Evolutionary conservation across 306 rosid genomes (phyloP), one percentile per base, ranked within the genome.

Genomic region (Medicago lupulina): DNA sequence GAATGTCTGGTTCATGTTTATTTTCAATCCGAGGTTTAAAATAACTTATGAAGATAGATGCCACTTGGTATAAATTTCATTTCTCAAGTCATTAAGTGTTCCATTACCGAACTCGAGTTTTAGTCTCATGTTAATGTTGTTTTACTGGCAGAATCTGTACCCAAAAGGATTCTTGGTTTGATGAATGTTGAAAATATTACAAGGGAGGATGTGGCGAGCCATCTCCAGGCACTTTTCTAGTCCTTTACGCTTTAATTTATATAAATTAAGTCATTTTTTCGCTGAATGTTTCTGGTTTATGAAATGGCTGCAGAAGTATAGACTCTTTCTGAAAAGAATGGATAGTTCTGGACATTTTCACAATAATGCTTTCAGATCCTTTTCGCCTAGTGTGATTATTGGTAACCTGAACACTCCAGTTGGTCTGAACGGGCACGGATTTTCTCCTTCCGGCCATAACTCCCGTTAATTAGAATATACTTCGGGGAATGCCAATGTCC

Each of bases 111-210:
- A 53, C 17, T 23, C 68, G 66, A 21, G 58, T 53, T 15, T 18
- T 34, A n/a, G 19, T 47, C 16, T 82, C 57, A 72, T 38, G 54
- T 31, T 71, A 41, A 51, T 76, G 25, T 76, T 77, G 60, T 73
- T 79, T 81, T 82, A 70, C 34, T 71, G 82, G 87, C 97, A 95
- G 98, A 95, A 80, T 97, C 97, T 76, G 97, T 95, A 66, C 98
- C 97, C 58, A 95, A 95, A 80, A 95, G 84, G 75, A 90, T 92
- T 83, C 90, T 95, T 55, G 97, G 92, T 78, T 46, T 90, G 92
- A 95, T 95, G 98, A 95, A 88, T 73, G 97, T 89, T 44, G 97
- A 95, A 46, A 95, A 92, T 75, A 97, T 95, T 49, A 92, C 98
- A 3, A 86, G 98, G 83, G 98, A 95, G 76, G 92, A 95, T 69